phyloP scores from a whole-genome alignment of 2,329 filamentous ascomycete genomes.

The Dendrostoma leiphaemia region DNA sequence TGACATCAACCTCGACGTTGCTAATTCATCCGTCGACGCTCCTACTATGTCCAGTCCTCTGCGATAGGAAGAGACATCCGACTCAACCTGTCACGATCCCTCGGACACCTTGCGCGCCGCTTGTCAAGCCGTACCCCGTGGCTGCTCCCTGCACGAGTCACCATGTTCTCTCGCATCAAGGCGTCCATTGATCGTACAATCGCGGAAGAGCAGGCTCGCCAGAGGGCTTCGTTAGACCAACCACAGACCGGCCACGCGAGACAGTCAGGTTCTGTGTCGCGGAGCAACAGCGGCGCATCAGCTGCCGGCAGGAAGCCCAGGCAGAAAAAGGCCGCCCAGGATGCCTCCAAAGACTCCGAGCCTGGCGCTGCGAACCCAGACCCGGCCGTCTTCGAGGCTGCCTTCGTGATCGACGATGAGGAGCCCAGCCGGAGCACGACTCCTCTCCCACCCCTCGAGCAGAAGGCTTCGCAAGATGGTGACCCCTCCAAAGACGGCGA shows the following conservation, averaged over 20 bases:
- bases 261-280: constrained; percentile 41
- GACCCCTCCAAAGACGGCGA: constrained; percentile 14
- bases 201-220: constrained; percentile 85
- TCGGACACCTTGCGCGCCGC: background rate
- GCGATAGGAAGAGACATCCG: background rate
- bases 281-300: constrained; percentile 31
- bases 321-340: constrained; percentile 40
- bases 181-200: constrained; percentile 84
- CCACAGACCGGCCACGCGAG: constrained; percentile 40
- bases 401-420: constrained; percentile 84
- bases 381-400: constrained; percentile 82
- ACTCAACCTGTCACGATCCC: background rate
- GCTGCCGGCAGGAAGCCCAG: constrained; percentile 34
- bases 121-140: too few species aligned
- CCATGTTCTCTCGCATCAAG: constrained; percentile 64
- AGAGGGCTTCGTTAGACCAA: constrained; percentile 44
- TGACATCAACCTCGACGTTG: too few species aligned
- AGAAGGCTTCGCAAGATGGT: constrained; percentile 12
- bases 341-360: constrained; percentile 28
- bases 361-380: constrained; percentile 61
- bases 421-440: constrained; percentile 43
- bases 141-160: background rate
- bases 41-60: background rate
- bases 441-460: constrained; percentile 6
- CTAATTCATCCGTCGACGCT: too few species aligned